Conservation (phyloP, 148 eudicot species). For the Bassia scoparia region DNA sequence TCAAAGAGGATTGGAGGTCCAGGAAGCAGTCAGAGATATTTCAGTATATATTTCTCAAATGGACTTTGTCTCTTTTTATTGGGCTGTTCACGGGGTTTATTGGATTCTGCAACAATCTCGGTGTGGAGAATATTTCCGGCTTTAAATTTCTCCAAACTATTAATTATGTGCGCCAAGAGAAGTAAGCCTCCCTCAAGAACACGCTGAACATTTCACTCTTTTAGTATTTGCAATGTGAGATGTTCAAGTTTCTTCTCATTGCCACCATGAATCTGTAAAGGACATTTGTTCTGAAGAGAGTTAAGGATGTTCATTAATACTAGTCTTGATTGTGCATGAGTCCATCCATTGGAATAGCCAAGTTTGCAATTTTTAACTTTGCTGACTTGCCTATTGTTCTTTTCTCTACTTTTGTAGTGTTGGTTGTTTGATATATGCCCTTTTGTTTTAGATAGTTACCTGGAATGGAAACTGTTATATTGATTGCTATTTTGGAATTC, state of each 20-base stretch:
- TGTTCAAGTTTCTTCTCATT: not conserved
- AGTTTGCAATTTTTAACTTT: too few relatives aligned
- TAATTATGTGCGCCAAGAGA: slow-evolving; percentile 48
- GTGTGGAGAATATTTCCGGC: slow-evolving; percentile 75
- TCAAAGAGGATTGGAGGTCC: slow-evolving; percentile 79
- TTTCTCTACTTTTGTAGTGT: too few relatives aligned
- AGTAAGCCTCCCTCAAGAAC: slow-evolving; percentile 42
- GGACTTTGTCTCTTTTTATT: slow-evolving; percentile 71
- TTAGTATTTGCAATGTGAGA: not conserved
- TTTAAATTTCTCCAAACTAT: slow-evolving; percentile 49
- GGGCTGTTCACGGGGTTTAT: slow-evolving; percentile 67
- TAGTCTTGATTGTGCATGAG: too few relatives aligned
- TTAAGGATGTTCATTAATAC: not conserved
- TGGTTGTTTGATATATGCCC: too few relatives aligned
- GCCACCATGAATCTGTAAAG: not conserved
- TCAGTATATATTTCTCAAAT: slow-evolving; percentile 66
- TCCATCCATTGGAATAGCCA: not conserved
- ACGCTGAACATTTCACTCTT: not conserved
- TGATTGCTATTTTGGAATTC: too few relatives aligned
- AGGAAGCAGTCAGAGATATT: slow-evolving; percentile 50
- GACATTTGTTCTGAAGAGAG: not conserved
- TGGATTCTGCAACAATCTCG: slow-evolving; percentile 61
- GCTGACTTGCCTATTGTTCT: too few relatives aligned
- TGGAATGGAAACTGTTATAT: too few relatives aligned
- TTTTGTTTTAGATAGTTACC: too few relatives aligned